Evolutionary conservation across 345 rosid genomes (phyloP).

Genomic region (Acer negundo): DNA sequence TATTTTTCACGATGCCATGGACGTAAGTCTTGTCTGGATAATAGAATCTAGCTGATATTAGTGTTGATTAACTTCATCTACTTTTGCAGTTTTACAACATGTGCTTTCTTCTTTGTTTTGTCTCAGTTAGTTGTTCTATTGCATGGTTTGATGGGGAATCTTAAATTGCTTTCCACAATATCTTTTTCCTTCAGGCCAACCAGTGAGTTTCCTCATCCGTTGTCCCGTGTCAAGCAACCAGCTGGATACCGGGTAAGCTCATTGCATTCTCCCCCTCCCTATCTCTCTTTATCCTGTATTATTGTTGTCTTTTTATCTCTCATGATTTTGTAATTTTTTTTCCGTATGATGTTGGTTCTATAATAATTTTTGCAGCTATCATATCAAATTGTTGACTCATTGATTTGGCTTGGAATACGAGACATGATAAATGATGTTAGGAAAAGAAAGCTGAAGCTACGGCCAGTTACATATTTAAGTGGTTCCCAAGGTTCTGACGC

Average conservation of each 20-base stretch:
- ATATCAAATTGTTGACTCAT: slow-evolving; percentile 92
- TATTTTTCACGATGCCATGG: slow-evolving; percentile 99
- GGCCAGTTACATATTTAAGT: slow-evolving; percentile 98
- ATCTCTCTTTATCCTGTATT: background rate
- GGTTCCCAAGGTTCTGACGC: slow-evolving; percentile 93
- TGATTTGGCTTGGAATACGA: slow-evolving; percentile 99
- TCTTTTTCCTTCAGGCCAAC: slow-evolving; percentile 71
- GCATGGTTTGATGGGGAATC: slow-evolving; percentile 30
- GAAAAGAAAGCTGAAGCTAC: slow-evolving; percentile 85
- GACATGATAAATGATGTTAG: slow-evolving; percentile 95
- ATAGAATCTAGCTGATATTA: slow-evolving; percentile 41
- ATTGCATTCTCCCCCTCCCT: slow-evolving; percentile 13
- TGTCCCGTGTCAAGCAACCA: slow-evolving; percentile 95
- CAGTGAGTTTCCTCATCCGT: slow-evolving; percentile 97
- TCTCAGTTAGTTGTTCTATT: slow-evolving; percentile 21
- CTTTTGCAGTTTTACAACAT: slow-evolving; percentile 16
- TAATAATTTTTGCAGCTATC: slow-evolving; percentile 61
- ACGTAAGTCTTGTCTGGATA: slow-evolving; percentile 86
- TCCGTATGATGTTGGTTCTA: background rate
- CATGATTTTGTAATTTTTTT: background rate
- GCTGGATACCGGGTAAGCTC: slow-evolving; percentile 94
- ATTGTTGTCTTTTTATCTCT: slow-evolving; percentile 10
- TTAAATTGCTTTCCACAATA: slow-evolving; percentile 27
- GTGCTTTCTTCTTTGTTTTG: slow-evolving; percentile 25
- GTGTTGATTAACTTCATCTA: slow-evolving; percentile 17